Base-by-base conservation (phyloP, 805 yeast genomes). In the Sporopachydermia lactativora region DNA sequence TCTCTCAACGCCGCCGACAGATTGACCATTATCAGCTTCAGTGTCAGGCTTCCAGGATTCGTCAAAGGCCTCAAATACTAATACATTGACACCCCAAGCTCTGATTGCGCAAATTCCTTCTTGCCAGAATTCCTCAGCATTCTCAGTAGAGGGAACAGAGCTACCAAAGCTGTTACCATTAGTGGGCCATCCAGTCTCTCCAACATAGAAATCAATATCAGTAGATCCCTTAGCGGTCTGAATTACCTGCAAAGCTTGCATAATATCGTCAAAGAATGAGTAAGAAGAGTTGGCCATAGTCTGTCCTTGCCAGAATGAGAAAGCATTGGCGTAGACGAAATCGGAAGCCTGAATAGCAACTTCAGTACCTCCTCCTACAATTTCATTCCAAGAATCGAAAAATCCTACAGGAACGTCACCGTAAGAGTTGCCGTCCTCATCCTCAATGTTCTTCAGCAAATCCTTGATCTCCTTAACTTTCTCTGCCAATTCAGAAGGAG, bases 251-350 rank as follows among this genome's bases (percentile, higher is more conserved):
- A 89, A 67, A 49, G 96, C 96, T 71, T 89, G 96, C 95, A 88
- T 86, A 61, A 89, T 84, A 61, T 89, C 96, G 60, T 88, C 96
- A 50, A 85, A 74, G 80, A 88, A 89, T 2, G 96, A 85, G 71
- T 75, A 83, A 14, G 95, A 75, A 18, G 96, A 74, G 61, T 88
- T 88, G 39, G 61, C 55, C 73, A 71, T 72, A 50, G 85, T 71
- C 68, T 86, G 96, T 36, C 96, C 96, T 69, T 89, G 97, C 97
- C 97, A 89, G 78, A 88, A 89, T 5, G 96, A 83, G 73, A 89
- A 89, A 39, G 96, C 96, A 59, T 89, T 89, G 55, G 95, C 94
- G 60, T 79, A 81, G 46, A 86, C 76, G 53, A 84, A 68, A 60
- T 89, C 97, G 38, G 94, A 68, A 40, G 85, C 88, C 59, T 74